These are phyloP conservation scores for Martiniozyma abietophila DNA, from an alignment of 805 yeast genomes.

Conservation along the genomic window DNA sequence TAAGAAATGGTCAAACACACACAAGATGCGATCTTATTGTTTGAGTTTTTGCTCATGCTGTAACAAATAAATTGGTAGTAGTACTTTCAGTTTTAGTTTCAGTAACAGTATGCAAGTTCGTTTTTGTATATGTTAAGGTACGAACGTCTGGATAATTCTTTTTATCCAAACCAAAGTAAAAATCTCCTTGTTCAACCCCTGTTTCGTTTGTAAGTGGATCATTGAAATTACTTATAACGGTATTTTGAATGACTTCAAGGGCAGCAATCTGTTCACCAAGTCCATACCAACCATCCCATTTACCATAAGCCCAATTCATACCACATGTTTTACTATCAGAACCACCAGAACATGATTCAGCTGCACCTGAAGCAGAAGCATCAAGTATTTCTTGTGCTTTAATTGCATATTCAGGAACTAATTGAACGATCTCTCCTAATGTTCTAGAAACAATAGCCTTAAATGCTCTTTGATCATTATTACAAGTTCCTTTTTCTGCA, in stretches of 20 bases:
- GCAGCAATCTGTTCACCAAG: slow-evolving; percentile 77
- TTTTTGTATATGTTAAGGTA: slow-evolving; percentile 5
- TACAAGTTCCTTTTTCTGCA: slow-evolving; percentile 40
- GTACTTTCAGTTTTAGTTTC: slow-evolving; percentile 2
- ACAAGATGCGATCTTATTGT: too few relatives aligned
- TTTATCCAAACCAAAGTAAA: slow-evolving; percentile 3
- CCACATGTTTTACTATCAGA: slow-evolving; percentile 72
- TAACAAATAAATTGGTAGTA: too few relatives aligned
- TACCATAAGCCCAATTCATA: slow-evolving; percentile 46
- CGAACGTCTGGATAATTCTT: not conserved
- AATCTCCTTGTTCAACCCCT: slow-evolving; percentile 7
- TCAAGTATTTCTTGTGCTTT: slow-evolving; percentile 26
- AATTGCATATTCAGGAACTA: slow-evolving; percentile 42
- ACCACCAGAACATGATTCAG: slow-evolving; percentile 66
- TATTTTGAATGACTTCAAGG: slow-evolving; percentile 53
- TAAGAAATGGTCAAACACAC: too few relatives aligned
- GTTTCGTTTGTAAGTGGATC: slow-evolving; percentile 9
- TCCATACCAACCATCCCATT: slow-evolving; percentile 62
- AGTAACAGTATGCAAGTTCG: slow-evolving; percentile 5
- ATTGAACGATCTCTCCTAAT: slow-evolving; percentile 15
- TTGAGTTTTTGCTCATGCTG: too few relatives aligned
- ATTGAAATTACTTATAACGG: slow-evolving; percentile 29
- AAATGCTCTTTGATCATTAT: slow-evolving; percentile 71
- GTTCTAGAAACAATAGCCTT: slow-evolving; percentile 29
- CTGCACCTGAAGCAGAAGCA: slow-evolving; percentile 58